Evolutionary conservation across 2,329 filamentous ascomycete species (phyloP).

Genomic region (Aureobasidium pullulans): DNA sequence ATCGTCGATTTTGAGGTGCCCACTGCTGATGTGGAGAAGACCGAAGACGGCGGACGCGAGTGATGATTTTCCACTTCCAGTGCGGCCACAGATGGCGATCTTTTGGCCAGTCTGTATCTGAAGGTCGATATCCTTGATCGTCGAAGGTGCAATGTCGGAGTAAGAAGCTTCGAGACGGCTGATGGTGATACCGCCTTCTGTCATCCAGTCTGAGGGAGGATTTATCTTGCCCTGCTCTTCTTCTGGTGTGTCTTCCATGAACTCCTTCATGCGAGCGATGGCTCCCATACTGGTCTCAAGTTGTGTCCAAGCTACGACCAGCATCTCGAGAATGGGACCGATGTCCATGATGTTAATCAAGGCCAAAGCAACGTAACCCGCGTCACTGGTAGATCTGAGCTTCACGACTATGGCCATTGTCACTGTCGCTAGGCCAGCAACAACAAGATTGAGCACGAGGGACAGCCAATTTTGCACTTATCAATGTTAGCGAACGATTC

Average conservation of each 20-base stretch:
- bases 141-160: slow-evolving; percentile 23
- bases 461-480: slow-evolving; percentile 38
- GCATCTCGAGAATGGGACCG: slow-evolving; percentile 43
- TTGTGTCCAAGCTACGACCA: slow-evolving; percentile 49
- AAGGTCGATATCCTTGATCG: slow-evolving; percentile 41
- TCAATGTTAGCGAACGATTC: too few relatives aligned
- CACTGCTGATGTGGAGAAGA: slow-evolving; percentile 39
- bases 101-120: slow-evolving; percentile 42
- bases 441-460: slow-evolving; percentile 34
- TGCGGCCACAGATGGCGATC: slow-evolving; percentile 48
- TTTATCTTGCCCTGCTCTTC: slow-evolving; percentile 51
- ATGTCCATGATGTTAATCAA: slow-evolving; percentile 49
- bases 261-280: slow-evolving; percentile 48
- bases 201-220: slow-evolving; percentile 67
- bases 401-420: slow-evolving; percentile 29
- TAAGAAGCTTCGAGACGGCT: slow-evolving; percentile 46
- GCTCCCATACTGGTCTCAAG: slow-evolving; percentile 53
- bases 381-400: slow-evolving; percentile 35
- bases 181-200: slow-evolving; percentile 65
- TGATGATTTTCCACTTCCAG: slow-evolving; percentile 47
- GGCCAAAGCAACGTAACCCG: slow-evolving; percentile 46
- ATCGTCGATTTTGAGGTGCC: slow-evolving; percentile 41
- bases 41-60: slow-evolving; percentile 43
- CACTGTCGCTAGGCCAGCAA: slow-evolving; percentile 26
- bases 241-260: slow-evolving; percentile 36